phyloP scores from a whole-genome alignment of 148 eudicot genomes.

The Vaccinium vitisidaea region DNA sequence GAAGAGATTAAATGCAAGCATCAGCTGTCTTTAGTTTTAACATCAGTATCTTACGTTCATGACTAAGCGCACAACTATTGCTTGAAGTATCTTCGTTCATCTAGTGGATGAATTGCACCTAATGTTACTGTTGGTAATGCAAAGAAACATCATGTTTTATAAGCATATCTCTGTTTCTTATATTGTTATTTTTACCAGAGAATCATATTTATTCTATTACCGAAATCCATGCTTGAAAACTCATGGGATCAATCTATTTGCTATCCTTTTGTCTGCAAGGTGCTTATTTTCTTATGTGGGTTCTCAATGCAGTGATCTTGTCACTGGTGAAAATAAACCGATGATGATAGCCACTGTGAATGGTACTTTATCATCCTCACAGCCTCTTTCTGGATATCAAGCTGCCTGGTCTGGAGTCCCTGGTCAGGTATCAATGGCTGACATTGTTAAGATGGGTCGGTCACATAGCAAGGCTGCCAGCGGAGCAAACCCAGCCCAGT shows the following conservation, averaged over 20 bases:
- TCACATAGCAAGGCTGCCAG: conserved; percentile 54
- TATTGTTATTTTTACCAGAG: neutral
- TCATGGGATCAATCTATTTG: neutral
- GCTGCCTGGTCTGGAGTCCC: conserved; percentile 68
- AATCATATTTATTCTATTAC: neutral
- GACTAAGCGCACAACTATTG: neutral
- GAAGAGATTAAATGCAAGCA: neutral
- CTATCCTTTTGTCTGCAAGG: conserved; percentile 6
- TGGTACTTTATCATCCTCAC: conserved; percentile 40
- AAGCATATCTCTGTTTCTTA: neutral
- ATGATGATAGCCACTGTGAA: conserved; percentile 35
- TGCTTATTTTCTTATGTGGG: conserved; percentile 18
- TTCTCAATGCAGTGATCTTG: conserved; percentile 53
- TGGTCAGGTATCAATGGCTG: conserved; percentile 94
- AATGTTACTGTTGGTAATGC: neutral
- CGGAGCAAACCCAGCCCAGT: conserved; percentile 38
- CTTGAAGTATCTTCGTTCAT: neutral
- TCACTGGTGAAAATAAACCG: conserved; percentile 36
- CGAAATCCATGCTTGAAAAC: neutral
- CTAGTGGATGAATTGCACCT: neutral
- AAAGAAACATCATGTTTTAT: neutral
- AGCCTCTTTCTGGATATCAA: conserved; percentile 63
- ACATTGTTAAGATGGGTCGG: conserved; percentile 95
- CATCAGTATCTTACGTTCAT: neutral
- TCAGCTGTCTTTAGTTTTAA: neutral